Evolutionary conservation across 2,329 filamentous ascomycete species (phyloP).

Genomic region (Aspergillus sp.): DNA sequence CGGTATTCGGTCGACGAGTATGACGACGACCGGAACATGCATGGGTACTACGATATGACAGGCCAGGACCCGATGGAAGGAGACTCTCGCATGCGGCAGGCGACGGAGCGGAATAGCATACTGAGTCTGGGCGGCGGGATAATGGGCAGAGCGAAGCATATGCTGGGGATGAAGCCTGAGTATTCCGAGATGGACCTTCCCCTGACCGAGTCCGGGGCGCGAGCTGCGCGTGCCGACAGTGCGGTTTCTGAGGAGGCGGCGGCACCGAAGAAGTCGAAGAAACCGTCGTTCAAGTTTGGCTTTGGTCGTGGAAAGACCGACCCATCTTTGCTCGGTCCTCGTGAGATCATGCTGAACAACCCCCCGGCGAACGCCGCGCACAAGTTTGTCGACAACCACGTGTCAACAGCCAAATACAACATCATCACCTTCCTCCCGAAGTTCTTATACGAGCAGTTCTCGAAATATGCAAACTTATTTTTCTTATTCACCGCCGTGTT

Average conservation of each 20-base stretch:
- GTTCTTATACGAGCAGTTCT: slow-evolving; percentile 97
- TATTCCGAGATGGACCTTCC: slow-evolving; percentile 99
- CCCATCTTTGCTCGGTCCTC: slow-evolving; percentile 84
- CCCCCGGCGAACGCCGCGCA: slow-evolving; percentile 83
- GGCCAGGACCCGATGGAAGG: slow-evolving; percentile 57
- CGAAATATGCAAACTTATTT: slow-evolving; percentile 98
- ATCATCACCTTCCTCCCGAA: slow-evolving; percentile 89
- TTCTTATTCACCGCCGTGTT: slow-evolving; percentile 95
- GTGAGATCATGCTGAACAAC: slow-evolving; percentile 95
- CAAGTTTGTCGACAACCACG: slow-evolving; percentile 94
- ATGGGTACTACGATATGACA: slow-evolving; percentile 71
- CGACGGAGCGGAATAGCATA: slow-evolving; percentile 83
- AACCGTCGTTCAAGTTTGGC: slow-evolving; percentile 85
- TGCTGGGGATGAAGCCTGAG: slow-evolving; percentile 78
- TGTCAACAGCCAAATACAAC: slow-evolving; percentile 98
- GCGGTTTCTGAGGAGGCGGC: slow-evolving; percentile 43
- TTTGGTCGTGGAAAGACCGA: slow-evolving; percentile 83
- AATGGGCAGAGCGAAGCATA: slow-evolving; percentile 83
- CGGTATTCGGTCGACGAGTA: slow-evolving; percentile 86
- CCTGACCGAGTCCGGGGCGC: slow-evolving; percentile 72
- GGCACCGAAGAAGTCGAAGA: slow-evolving; percentile 62
- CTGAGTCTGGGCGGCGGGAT: slow-evolving; percentile 82
- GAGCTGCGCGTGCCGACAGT: slow-evolving; percentile 47
- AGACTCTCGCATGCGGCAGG: slow-evolving; percentile 52
- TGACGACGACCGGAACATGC: slow-evolving; percentile 70